A percentile compares a stretch with the other conserved stretches of the same genome.
Evolutionary conservation across 2,329 filamentous ascomycete species (phyloP).

Genomic region (Cadophora sp.): DNA sequence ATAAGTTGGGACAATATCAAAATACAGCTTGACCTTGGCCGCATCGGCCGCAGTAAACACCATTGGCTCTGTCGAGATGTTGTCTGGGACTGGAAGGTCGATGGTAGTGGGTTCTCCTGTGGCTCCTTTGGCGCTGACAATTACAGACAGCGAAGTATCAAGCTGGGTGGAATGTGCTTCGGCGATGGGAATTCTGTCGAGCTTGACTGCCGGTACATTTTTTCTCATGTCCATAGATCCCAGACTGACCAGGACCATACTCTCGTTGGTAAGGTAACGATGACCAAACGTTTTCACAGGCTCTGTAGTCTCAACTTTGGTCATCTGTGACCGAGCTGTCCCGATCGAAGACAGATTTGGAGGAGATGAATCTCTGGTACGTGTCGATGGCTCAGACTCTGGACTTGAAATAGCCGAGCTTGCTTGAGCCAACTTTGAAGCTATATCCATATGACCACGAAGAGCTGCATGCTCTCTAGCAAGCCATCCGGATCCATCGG

Average conservation of each 20-base stretch:
- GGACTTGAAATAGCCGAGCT: conserved; percentile 37
- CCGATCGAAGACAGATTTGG: conserved; percentile 66
- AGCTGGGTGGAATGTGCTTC: conserved; percentile 92
- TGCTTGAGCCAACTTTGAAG: conserved; percentile 65
- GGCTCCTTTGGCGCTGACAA: conserved; percentile 86
- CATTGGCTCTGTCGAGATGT: conserved; percentile 91
- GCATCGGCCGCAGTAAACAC: conserved; percentile 83
- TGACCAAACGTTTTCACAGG: conserved; percentile 96
- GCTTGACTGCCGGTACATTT: conserved; percentile 76
- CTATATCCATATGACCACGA: conserved; percentile 85
- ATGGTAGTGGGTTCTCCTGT: conserved; percentile 87
- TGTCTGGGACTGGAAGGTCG: conserved; percentile 92
- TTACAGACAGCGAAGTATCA: conserved; percentile 90
- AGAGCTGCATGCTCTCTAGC: conserved; percentile 92
- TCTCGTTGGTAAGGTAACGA: conserved; percentile 87
- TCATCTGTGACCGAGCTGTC: conserved; percentile 56
- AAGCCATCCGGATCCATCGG: conserved; percentile 92
- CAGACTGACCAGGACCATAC: conserved; percentile 88
- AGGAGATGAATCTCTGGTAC: conserved; percentile 48
- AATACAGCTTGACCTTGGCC: conserved; percentile 84
- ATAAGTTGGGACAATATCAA: conserved; percentile 96
- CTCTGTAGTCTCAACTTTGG: conserved; percentile 65
- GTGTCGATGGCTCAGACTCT: conserved; percentile 42
- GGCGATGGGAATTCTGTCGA: conserved; percentile 86
- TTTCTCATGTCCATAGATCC: conserved; percentile 96